phyloP scores from a whole-genome alignment of 805 yeast genomes.

The Sugiyamaella marilandica region DNA sequence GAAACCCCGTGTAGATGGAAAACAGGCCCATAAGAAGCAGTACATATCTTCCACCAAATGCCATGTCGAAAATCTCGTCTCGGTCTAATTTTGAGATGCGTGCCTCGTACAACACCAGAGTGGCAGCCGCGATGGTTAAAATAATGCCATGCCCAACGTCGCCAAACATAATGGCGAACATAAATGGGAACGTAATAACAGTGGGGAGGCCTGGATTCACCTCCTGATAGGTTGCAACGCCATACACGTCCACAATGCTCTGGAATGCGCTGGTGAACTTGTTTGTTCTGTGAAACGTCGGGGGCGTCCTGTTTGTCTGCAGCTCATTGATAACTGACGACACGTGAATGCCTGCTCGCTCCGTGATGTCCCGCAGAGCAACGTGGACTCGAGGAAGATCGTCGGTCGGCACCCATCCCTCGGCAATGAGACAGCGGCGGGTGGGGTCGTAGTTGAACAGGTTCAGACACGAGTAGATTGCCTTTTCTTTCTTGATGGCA shows the following conservation, averaged over 20 bases:
- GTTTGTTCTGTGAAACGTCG: conserved; percentile 87
- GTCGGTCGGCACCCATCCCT: conserved; percentile 91
- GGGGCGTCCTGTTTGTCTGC: conserved; percentile 80
- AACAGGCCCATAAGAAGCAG: conserved; percentile 90
- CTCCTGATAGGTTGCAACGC: conserved; percentile 87
- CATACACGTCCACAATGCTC: conserved; percentile 91
- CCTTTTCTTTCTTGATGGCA: conserved; percentile 69
- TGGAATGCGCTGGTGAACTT: conserved; percentile 92
- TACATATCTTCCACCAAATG: conserved; percentile 87
- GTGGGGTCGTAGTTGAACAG: conserved; percentile 74
- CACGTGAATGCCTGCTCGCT: conserved; percentile 36
- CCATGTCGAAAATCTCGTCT: conserved; percentile 96
- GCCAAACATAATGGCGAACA: conserved; percentile 99
- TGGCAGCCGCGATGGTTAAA: conserved; percentile 64
- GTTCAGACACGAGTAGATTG: conserved; percentile 72
- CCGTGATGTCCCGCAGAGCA: conserved; percentile 59
- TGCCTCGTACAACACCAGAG: conserved; percentile 67
- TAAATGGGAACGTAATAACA: conserved; percentile 90
- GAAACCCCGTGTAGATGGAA: conserved; percentile 89
- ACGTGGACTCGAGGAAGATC: conserved; percentile 58
- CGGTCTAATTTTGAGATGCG: conserved; percentile 55
- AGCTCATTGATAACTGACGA: conserved; percentile 52
- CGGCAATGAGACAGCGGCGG: conserved; percentile 83
- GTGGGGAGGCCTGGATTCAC: conserved; percentile 96
- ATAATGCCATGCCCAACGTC: conserved; percentile 94